Evolutionary conservation across 371 early-diverging fungal species (phyloP), one percentile per base, ranked within the genome.

Genomic region (Conidiobolus coronatus): DNA sequence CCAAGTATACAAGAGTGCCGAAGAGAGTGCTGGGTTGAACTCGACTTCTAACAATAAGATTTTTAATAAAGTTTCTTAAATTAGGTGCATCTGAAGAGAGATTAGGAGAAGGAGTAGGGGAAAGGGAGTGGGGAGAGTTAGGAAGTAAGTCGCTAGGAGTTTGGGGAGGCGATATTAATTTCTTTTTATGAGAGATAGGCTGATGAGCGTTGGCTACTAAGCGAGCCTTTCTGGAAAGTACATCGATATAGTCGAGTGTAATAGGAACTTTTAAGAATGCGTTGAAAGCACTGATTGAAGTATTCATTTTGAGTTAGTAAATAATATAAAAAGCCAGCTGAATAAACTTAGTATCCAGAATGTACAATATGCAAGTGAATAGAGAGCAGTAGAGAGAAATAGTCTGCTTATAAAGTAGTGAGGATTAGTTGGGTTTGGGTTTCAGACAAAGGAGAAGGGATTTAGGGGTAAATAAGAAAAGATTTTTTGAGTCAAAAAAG

Each of bases 21-120:
- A 71, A 57, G n/a, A 71, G 55, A 1, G 72, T 71, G 5, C 70
- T 65, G 3, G 66, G 58, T 44, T 71, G 72, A n/a, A 71, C 71
- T 24, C 67, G 63, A 18, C 72, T 71, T 38, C 64, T 60, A 18
- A 67, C 37, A 13, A 71, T 67, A 6, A 71, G 52, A 36, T 65
- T 59, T 5, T 66, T 57, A 44, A 70, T 70, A 54, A 71, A 71
- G 45, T 55, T 52, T 43, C 59, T 62, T 43, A 71, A 49, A 0
- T 67, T 59, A 14, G 69, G 67, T 34, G 20, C 8, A 9, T 29
- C 29, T 29, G 29, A 5, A 3, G 29, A 29, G 9, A 29, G 29
- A 29, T 29, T 29, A 23, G 43, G 23, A 6, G 43, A 37, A 36
- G 18, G 12, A 13, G 21, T n/a, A 36, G 37, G 38, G 3, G 18